Evolutionary conservation across 2,329 filamentous ascomycete species (phyloP), one percentile per base, ranked within the genome.

Genomic region (Cladosporium sp.): DNA sequence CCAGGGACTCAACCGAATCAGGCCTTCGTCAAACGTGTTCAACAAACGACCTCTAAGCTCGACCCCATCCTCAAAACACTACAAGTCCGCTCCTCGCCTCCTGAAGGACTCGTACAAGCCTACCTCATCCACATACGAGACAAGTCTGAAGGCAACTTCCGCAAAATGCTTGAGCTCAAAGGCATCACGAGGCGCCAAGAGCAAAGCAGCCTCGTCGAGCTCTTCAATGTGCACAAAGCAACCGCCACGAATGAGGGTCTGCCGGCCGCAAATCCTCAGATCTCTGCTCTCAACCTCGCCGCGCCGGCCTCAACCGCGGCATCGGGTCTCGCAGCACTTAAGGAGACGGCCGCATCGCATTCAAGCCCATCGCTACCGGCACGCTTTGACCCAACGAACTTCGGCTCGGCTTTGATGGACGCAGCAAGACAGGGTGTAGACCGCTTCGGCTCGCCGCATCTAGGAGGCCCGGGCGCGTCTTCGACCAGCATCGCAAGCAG

Each of bases 91-190:
- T 84, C 91, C 2, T 88, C 87, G 4, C 93, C 93, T 0, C 87
- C 92, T 0, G 93, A 98, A 74, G 92, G 89, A 2, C 81, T 98
- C 3, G 91, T 98, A 0, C 92, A 97, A 73, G 93, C 93, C 33
- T 98, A 98, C 68, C 83, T 98, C 33, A 95, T 97, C 69, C 93
- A 97, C 72, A 93, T 98, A 59, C 90, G 83, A 60, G 93, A 98
- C 75, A 85, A 87, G 52, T 95, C 87, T 58, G 93, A 97, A 67
- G 81, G 83, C 63, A 98, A 98, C 72, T 98, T 98, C 80, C 85
- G 85, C 66, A 97, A 96, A 73, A 87, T 98, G 55, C 82, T 98
- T 43, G 93, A 98, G 46, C 79, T 98, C 58, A 98, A 98, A 70
- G 93, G 93, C 43, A 86, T 98, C 55, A 82, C 86, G 51, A 74